Conservation (phyloP, 116 monocot genomes). For the Iris pallida region DNA sequence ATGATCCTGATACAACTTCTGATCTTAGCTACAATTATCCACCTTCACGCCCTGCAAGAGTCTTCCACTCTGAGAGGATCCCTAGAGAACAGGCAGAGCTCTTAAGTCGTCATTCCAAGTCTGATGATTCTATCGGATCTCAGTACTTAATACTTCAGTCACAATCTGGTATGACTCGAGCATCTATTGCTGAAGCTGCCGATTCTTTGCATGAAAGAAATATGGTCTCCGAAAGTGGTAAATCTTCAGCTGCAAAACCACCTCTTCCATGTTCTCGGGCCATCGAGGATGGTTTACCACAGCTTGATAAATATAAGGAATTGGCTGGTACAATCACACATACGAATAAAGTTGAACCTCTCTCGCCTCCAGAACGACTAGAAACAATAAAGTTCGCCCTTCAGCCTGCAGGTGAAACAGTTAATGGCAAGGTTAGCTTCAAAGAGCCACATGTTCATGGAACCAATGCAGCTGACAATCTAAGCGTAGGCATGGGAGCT, state of each 20-base stretch:
- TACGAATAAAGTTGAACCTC: constrained; percentile 7
- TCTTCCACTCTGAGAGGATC: constrained; percentile 78
- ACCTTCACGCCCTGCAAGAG: constrained; percentile 41
- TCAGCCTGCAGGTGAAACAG: constrained; percentile 14
- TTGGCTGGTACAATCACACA: constrained; percentile 24
- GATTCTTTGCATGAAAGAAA: constrained; percentile 42
- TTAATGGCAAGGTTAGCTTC: constrained; percentile 9
- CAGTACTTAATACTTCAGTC: constrained; percentile 55
- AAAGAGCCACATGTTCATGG: constrained; percentile 21
- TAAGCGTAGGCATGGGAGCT: constrained; percentile 6
- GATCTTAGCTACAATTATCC: constrained; percentile 31
- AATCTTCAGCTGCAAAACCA: constrained; percentile 32
- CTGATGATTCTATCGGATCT: constrained; percentile 82
- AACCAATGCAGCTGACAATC: constrained; percentile 7
- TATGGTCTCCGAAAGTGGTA: constrained; percentile 26
- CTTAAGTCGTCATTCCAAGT: constrained; percentile 69
- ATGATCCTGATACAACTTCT: constrained; percentile 37
- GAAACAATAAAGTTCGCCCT: constrained; percentile 10
- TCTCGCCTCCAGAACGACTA: constrained; percentile 15
- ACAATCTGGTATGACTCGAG: constrained; percentile 39
- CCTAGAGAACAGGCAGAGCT: constrained; percentile 57
- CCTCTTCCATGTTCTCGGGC: constrained; percentile 14
- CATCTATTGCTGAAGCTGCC: constrained; percentile 47
- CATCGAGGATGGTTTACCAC: constrained; percentile 31
- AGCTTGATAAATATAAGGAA: constrained; percentile 49